Evolutionary conservation across 495 filamentous ascomycete genomes (phyloP).

Genomic region (Immersiella caudata): DNA sequence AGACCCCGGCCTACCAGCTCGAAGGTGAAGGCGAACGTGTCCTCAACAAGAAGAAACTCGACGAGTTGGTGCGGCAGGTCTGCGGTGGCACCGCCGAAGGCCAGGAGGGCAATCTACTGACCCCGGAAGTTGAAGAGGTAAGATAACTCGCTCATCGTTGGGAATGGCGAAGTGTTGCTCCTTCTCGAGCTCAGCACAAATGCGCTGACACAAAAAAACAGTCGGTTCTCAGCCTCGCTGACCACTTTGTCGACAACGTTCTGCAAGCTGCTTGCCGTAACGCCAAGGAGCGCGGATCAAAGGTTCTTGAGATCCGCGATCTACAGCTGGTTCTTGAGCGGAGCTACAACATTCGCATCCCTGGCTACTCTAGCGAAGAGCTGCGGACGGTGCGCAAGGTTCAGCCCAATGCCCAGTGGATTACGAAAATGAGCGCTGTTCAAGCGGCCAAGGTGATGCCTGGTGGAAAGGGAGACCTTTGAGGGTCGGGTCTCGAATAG

Average conservation of each 20-base stretch:
- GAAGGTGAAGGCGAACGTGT: constrained; percentile 89
- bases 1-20: constrained; percentile 76
- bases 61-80: constrained; percentile 92
- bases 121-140: constrained; percentile 95
- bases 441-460: constrained; percentile 84
- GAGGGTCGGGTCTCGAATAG: background rate
- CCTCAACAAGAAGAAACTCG: constrained; percentile 92
- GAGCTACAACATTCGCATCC: constrained; percentile 97
- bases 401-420: constrained; percentile 82
- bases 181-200: background rate
- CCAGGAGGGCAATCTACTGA: constrained; percentile 67
- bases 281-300: constrained; percentile 88
- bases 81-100: constrained; percentile 76
- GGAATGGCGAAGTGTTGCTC: background rate
- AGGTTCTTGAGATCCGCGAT: constrained; percentile 87
- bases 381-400: constrained; percentile 91
- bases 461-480: constrained; percentile 56
- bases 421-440: constrained; percentile 93
- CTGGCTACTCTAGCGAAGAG: constrained; percentile 91
- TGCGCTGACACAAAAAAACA: constrained; percentile 38
- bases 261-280: constrained; percentile 83
- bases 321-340: constrained; percentile 94
- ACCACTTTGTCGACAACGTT: constrained; percentile 92
- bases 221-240: constrained; percentile 86
- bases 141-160: constrained; percentile 32